Evolutionary conservation across 495 filamentous ascomycete genomes (phyloP), one percentile per base, ranked within the genome.

Genomic region (Hyaloscypha bicolor): DNA sequence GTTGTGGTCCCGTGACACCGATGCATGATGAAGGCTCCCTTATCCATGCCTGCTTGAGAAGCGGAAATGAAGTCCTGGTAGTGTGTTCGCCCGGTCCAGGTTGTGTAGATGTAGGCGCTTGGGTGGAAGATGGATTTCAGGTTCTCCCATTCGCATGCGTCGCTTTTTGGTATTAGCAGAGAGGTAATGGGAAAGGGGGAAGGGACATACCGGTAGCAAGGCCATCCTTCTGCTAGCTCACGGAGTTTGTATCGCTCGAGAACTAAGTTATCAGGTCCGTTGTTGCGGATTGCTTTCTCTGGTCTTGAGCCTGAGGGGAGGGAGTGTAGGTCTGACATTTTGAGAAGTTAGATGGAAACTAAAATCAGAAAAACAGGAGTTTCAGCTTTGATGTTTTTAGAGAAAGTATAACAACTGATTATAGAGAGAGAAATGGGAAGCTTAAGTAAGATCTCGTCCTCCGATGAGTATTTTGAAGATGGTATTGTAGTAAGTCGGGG

Each of bases 1-100:
- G 79, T 86, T 9, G 84, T 79, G 0, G 80, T 81, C 31, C 87
- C 86, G 73, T 87, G 87, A 74, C 83, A 81, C 63, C 87, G 85
- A 71, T 89, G 87, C 86, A 88, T 87, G 78, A 90, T 89, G 77
- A 89, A 89, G 32, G 84, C 86, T 51, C 86, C 87, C 2, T 80
- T 78, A 45, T 81, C 78, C 78, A 88, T 88, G 69, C 87, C 87
- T 21, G 79, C 78, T 66, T 88, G 82, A 8, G 87, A 89, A 57
- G 82, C 81, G 25, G 77, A 64, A 71, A 90, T 88, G 76, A 90
- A 89, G 55, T 84, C 81, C 42, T 82, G 79, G 66, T 86, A 79
- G 53, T 71, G 70, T 2, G 80, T 83, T 35, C 81, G 78, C 21
- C 82, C 84, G 42, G 82, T 86, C 86, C 85, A 90, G 63, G 87